These are phyloP conservation scores for Dorcoceras hygrometricum DNA, from an alignment of 257 asterid species.

Conservation along the genomic window DNA sequence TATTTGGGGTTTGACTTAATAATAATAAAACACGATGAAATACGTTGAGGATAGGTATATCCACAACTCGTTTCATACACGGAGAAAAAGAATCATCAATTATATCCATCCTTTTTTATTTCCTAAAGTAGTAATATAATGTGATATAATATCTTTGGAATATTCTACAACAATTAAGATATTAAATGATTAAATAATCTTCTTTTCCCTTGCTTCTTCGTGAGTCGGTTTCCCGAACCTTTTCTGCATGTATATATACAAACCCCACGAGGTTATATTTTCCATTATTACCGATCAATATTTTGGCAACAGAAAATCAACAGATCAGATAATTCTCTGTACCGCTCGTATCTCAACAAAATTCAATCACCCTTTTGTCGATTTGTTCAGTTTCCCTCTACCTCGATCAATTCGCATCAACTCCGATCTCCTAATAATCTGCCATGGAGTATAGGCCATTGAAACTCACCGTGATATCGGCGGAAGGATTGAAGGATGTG, in stretches of 20 bases:
- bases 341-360: background rate
- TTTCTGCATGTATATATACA: no score
- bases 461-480: slow-evolving; percentile 42
- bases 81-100: no score
- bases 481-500: slow-evolving; percentile 48
- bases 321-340: background rate
- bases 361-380: background rate
- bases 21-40: no score
- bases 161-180: no score
- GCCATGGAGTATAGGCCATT: slow-evolving; percentile 52
- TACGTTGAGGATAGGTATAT: no score
- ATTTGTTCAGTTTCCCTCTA: background rate
- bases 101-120: no score
- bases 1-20: no score
- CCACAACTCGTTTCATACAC: no score
- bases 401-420: background rate
- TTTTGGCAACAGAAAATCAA: background rate
- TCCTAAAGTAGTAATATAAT: no score
- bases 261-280: background rate
- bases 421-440: background rate
- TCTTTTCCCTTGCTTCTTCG: background rate
- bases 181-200: no score
- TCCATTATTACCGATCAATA: background rate
- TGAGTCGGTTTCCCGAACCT: background rate
- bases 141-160: background rate